Evolutionary conservation across 352 stramenopile genomes (phyloP).

Genomic region (Globisporangium spinosum): DNA sequence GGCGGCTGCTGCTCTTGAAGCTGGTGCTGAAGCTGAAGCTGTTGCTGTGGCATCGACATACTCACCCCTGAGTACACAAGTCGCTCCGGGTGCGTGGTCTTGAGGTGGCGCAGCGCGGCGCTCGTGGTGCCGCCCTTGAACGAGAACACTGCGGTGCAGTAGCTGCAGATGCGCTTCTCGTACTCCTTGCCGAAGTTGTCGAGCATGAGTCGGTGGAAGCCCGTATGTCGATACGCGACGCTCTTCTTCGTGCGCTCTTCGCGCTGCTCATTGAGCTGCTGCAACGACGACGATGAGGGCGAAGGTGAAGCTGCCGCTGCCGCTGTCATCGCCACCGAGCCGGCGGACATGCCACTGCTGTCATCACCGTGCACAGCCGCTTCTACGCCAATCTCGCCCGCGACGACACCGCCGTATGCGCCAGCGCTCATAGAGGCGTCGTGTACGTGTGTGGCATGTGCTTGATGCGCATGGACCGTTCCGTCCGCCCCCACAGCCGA

Average conservation of each 20-base stretch:
- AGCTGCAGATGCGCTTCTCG: conserved; percentile 39
- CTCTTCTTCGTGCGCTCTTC: conserved; percentile 36
- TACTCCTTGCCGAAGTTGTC: conserved; percentile 31
- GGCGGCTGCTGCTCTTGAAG: conserved; percentile 1
- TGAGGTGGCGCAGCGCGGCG: conserved; percentile 46
- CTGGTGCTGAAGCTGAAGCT: conserved; percentile 2
- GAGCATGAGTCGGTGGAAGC: conserved; percentile 20
- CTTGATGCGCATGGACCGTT: not conserved
- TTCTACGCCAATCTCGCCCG: not conserved
- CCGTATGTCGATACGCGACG: conserved; percentile 37
- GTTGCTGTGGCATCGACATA: not conserved
- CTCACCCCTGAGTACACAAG: not conserved
- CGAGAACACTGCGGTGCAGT: conserved; percentile 45
- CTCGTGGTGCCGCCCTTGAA: conserved; percentile 55
- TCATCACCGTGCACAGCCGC: not conserved
- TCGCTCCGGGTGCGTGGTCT: conserved; percentile 29
- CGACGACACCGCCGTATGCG: not conserved
- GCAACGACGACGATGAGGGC: not conserved
- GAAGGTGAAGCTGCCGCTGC: not conserved
- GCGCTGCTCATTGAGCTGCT: conserved; percentile 1
- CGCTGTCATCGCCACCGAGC: not conserved
- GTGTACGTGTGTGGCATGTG: not conserved
- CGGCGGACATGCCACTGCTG: not conserved
- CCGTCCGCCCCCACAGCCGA: not conserved
- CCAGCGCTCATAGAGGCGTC: not conserved